A percentile compares a stretch with the other conserved stretches of the same genome.
These are phyloP conservation scores for Kwoniella bestiolae DNA, from an alignment of 768 basidiomycete genomes.

Conservation along the genomic window DNA sequence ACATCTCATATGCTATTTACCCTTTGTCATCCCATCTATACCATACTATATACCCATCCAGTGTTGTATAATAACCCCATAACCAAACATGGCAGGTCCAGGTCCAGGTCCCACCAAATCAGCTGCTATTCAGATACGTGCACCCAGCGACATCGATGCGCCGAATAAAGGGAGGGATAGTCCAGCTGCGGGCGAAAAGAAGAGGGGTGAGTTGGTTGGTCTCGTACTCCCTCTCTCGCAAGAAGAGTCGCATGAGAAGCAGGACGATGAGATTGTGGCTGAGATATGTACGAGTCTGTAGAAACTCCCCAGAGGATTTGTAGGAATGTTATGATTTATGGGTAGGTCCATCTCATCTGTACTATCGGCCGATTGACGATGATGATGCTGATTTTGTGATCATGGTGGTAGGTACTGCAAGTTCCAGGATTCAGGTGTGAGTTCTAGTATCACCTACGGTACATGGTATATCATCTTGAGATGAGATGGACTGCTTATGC, in stretches of 20 bases:
- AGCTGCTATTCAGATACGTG: slow-evolving; percentile 49
- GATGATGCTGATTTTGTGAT: neutral
- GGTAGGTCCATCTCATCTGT: slow-evolving; percentile 62
- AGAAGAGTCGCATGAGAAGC: no score
- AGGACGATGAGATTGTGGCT: neutral
- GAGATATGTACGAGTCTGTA: neutral
- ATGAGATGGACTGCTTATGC: neutral
- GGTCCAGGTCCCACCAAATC: slow-evolving; percentile 26
- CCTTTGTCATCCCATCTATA: neutral
- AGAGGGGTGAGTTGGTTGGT: slow-evolving; percentile 22
- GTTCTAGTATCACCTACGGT: slow-evolving; percentile 14
- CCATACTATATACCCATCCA: neutral
- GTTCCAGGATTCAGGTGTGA: slow-evolving; percentile 53
- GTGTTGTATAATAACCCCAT: neutral
- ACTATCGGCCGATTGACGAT: neutral
- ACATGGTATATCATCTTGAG: neutral
- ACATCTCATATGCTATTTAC: neutral
- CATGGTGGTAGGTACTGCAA: slow-evolving; percentile 41
- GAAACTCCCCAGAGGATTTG: slow-evolving; percentile 69
- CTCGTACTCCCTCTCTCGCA: neutral
- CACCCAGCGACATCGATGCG: slow-evolving; percentile 17
- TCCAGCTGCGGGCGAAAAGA: slow-evolving; percentile 10
- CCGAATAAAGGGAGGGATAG: slow-evolving; percentile 11
- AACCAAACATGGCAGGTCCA: slow-evolving; percentile 31
- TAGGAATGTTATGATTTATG: slow-evolving; percentile 88